Percentiles rank a stretch among this genome's conserved stretches.
Conservation (phyloP, 1,284 basidiomycete genomes). For the Cutaneotrichosporon sp. region DNA sequence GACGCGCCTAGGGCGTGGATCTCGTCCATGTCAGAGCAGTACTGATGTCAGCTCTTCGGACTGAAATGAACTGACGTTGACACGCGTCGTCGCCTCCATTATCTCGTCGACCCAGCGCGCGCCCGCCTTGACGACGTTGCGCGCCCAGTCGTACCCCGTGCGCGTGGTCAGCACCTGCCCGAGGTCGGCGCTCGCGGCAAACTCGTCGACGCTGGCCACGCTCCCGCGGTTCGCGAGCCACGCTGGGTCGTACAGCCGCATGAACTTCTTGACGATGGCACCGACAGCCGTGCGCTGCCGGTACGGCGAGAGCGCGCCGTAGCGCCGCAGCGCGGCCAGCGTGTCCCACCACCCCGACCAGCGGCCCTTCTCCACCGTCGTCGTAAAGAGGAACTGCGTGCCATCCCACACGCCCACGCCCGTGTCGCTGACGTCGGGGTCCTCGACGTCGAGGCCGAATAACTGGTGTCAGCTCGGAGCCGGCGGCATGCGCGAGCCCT, state of each 20-base stretch:
- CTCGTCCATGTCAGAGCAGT: conserved; percentile 63
- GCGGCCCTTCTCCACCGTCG: conserved; percentile 49
- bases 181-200: conserved; percentile 39
- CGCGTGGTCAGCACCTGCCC: conserved; percentile 57
- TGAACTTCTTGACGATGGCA: conserved; percentile 33
- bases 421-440: conserved; percentile 56
- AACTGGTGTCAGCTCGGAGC: conserved; percentile 48
- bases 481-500: not conserved
- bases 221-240: conserved; percentile 39
- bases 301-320: conserved; percentile 71
- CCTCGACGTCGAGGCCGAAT: conserved; percentile 68
- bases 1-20: conserved; percentile 81
- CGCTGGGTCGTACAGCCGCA: conserved; percentile 39
- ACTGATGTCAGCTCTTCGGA: conserved; percentile 35
- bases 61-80: conserved; percentile 64
- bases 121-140: conserved; percentile 60
- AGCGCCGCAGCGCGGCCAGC: conserved; percentile 72
- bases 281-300: conserved; percentile 57
- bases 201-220: conserved; percentile 36
- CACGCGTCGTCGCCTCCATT: conserved; percentile 77
- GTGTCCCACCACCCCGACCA: conserved; percentile 67
- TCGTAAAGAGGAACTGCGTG: conserved; percentile 66
- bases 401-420: conserved; percentile 64
- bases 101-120: conserved; percentile 71
- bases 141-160: conserved; percentile 65